Base-by-base conservation (phyloP, 2,329 filamentous ascomycete genomes). In the Emergomyces orientalis region DNA sequence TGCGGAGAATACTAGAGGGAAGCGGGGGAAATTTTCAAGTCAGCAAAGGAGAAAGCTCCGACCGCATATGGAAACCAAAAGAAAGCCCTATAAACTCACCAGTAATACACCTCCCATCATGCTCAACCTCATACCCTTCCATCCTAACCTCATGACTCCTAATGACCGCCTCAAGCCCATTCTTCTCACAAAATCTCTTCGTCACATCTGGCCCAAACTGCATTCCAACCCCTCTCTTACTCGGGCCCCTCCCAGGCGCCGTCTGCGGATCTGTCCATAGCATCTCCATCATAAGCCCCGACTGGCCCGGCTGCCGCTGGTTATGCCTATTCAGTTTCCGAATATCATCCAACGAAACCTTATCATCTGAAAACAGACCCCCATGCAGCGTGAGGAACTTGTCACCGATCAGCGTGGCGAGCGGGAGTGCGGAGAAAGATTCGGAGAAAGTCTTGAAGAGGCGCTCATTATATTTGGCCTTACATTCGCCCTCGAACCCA, bases 231-330 rank as follows among this genome's bases (percentile, higher is more conserved):
- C 94, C 94, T 73, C 94, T 86, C 82, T 99, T 99, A 81, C 91
- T 96, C 54, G 94, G 94, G 9, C 92, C 91, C 69, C 94, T 87
- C 60, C 94, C 94, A 34, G 89, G 87, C 69, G 86, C 82, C 0
- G 89, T 83, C 75, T 99, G 94, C 2, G 94, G 94, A 73, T 99
- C 94, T 0, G 94, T 97, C 94, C 94, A 99, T 56, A 99, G 84
- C 94, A 99, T 99, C 78, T 99, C 94, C 94, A 99, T 99, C 94
- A 99, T 99, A 70, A 99, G 79, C 17, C 94, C 94, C 58, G 89
- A 80, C 75, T 99, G 94, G 39, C 94, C 94, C 2, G 94, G 93
- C 72, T 97, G 93, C 65, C 90, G 84, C 77, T 97, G 94, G 74
- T 85, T 86, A 78, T 97, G 92, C 67, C 93, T 84, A 77, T 97